Base-by-base conservation (phyloP, 78 protist genomes). In the Speleostelium caveatum region DNA sequence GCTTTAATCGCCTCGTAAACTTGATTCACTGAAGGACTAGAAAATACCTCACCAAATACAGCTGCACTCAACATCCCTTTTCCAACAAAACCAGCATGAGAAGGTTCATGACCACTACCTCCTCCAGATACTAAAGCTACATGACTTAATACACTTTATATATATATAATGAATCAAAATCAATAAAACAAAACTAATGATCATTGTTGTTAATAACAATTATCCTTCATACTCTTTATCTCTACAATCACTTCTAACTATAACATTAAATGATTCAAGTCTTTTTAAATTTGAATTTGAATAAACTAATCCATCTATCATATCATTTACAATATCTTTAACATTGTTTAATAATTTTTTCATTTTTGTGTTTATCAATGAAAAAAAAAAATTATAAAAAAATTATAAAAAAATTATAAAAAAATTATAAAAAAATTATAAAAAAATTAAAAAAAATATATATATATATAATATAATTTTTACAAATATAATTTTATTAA, bases 61-160 rank as follows among this genome's bases (percentile, higher is more conserved):
- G 94, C 95, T 1, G 89, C 96, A 26, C 42, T n/a, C 19, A 95
- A 61, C 96, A 93, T 93, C 10, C 96, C 94, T 1, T 6, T 16
- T 0, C 96, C 97, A 6, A 95, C 62, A 62, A 60, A 95, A 1
- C 97, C 97, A 2, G 80, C 91, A 60, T 88, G 96, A 14, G 73
- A 33, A 2, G 97, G 97, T 56, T 95, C 95, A 83, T 95, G 97
- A 21, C 97, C 97, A 14, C 62, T 24, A 17, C 97, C 97, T 49
- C 97, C 97, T 3, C 97, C 97, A 1, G 66, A 24, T n/a, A 89
- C 39, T n/a, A 89, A 51, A 26, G 89, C 89, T 22, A 60, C 58
- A 26, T 10, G 51, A 68, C 71, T 42, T 35, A 58, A 28, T 49
- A 30, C 26, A 41, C 77, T n/a, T 71, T 62, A 17, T n/a, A n/a